phyloP scores from a whole-genome alignment of 139 green algal genomes.

The Chara braunii region DNA sequence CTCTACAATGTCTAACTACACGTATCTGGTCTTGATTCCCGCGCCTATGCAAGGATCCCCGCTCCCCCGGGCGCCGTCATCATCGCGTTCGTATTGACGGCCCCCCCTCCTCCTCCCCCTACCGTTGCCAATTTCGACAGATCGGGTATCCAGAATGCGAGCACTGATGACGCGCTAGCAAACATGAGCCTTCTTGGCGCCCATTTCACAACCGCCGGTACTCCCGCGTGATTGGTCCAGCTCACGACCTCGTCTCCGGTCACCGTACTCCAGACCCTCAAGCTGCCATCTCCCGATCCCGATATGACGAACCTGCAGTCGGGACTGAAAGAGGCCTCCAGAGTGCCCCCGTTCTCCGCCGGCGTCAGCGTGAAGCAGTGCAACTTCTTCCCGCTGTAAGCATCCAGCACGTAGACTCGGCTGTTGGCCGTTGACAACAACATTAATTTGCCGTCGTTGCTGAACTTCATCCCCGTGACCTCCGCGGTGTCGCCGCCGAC shows the following conservation, averaged over 20 bases:
- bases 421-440: constrained; percentile 44
- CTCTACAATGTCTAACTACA: no score
- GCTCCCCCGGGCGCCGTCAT: no score
- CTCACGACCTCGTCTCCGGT: constrained; percentile 45
- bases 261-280: constrained; percentile 26
- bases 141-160: constrained; percentile 72
- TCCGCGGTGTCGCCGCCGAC: constrained; percentile 29
- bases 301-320: constrained; percentile 71
- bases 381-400: constrained; percentile 54
- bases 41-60: no score
- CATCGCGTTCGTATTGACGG: no score
- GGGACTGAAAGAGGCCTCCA: constrained; percentile 68
- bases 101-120: no score
- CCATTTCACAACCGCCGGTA: constrained; percentile 61
- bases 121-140: constrained; percentile 14
- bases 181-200: constrained; percentile 64
- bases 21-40: no score
- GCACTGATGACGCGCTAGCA: constrained; percentile 57
- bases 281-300: constrained; percentile 29
- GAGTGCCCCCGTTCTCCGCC: constrained; percentile 3
- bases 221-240: constrained; percentile 57
- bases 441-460: constrained; percentile 67
- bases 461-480: constrained; percentile 61
- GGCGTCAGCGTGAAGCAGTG: constrained; percentile 26
- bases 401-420: constrained; percentile 70